Base-by-base conservation (phyloP, 768 basidiomycete genomes). In the Suillus ampliporus region DNA sequence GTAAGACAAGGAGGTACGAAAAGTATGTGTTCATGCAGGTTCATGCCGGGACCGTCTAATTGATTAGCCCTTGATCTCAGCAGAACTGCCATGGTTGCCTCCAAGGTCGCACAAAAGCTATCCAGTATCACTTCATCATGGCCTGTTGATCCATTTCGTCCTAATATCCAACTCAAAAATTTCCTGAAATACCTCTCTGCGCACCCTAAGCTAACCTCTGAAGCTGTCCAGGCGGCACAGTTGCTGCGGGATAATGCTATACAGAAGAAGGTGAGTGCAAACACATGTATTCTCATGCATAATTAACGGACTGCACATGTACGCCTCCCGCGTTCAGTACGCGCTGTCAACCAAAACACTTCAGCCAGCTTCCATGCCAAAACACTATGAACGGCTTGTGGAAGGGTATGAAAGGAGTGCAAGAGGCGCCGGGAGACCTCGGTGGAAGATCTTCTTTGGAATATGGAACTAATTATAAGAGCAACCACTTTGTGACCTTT, bases 381-480 rank as follows among this genome's bases (percentile, higher is more conserved):
- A 80, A 57, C 86, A 94, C 75, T 94, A 94, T 68, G 81, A 86
- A 48, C 85, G 89, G 28, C 83, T 94, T 10, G 80, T 86, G 1
- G 89, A 91, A 67, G 92, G 86, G 6, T 86, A 89, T 64, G 86
- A 91, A 62, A 90, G 89, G 76, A 90, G 89, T 67, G 83, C 86
- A 13, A 79, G 87, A 69, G 92, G 92, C n/a, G 89, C 92, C 48
- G 83, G 83, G 38, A 79, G 92, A 60, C 90, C 92, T 3, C 88
- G 89, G 89, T 94, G 92, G 92, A 92, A 94, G 73, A 77, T 89
- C 47, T 90, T 94, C 74, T 88, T 94, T 67, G 85, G 85, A 43
- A 81, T 92, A 62, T 92, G 91, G 90, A 67, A 64, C 64, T 75
- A 64, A 38, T 26, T 23, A 56, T 38, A 35, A 53, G 35, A 53